Percentiles rank a stretch among this genome's conserved stretches.
Conservation (phyloP, 805 yeast species). For the Starmerella vaccinii region DNA sequence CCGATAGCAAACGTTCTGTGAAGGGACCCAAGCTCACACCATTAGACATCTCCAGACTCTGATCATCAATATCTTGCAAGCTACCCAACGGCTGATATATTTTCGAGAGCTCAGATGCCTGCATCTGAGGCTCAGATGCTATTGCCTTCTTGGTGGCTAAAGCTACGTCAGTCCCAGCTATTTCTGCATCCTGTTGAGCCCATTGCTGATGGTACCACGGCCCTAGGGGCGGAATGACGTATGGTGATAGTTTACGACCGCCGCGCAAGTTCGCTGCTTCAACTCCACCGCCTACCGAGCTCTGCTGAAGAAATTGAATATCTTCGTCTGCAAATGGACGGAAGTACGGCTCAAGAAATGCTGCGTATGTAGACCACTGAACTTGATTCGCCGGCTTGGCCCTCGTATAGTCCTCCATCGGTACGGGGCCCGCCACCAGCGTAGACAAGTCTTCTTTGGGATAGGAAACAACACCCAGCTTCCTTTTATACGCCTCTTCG, state of each 20-base stretch:
- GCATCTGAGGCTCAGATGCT: constrained; percentile 20
- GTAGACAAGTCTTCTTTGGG: constrained; percentile 69
- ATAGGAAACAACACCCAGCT: constrained; percentile 82
- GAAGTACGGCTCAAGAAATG: constrained; percentile 77
- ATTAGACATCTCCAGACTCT: constrained; percentile 37
- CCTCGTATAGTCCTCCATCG: constrained; percentile 74
- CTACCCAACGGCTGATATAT: constrained; percentile 19
- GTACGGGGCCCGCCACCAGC: constrained; percentile 77
- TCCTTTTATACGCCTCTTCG: constrained; percentile 59
- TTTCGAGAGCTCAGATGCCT: constrained; percentile 7
- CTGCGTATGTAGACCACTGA: constrained; percentile 76
- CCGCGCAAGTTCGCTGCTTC: constrained; percentile 26
- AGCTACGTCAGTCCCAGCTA: constrained; percentile 13
- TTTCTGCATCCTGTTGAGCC: constrained; percentile 36
- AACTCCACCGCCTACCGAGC: constrained; percentile 35
- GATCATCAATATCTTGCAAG: constrained; percentile 17
- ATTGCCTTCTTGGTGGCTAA: constrained; percentile 52
- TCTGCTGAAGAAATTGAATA: constrained; percentile 55
- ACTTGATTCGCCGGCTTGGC: constrained; percentile 84
- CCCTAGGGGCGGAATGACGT: constrained; percentile 75
- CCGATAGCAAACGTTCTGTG: constrained; percentile 71
- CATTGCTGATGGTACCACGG: constrained; percentile 72
- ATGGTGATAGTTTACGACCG: constrained; percentile 42
- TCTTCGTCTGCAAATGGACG: constrained; percentile 74
- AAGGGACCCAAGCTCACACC: constrained; percentile 89